A percentile compares a stretch with the other conserved stretches of the same genome.
These are phyloP conservation scores for Rubia balearica DNA, from an alignment of 305 asterid genomes.

Conservation along the genomic window DNA sequence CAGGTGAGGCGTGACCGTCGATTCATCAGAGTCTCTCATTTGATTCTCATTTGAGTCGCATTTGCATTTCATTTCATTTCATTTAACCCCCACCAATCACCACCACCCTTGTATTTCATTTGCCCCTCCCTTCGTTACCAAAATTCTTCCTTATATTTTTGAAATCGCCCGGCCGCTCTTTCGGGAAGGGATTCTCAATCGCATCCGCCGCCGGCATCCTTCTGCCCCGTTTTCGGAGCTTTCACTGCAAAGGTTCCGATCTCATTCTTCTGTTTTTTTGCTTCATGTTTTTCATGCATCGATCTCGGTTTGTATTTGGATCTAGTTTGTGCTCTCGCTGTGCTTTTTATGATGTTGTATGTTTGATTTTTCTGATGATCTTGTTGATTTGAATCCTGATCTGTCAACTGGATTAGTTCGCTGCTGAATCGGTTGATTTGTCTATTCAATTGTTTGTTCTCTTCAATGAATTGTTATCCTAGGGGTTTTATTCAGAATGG, in stretches of 20 bases:
- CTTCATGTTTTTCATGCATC: no score
- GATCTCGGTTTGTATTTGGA: slow-evolving; percentile 1
- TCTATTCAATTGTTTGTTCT: background rate
- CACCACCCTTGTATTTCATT: background rate
- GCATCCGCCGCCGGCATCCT: background rate
- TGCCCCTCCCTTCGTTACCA: background rate
- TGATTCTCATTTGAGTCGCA: background rate
- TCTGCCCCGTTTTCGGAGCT: background rate
- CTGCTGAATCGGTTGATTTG: background rate
- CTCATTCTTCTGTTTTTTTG: background rate
- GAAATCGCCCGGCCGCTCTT: background rate
- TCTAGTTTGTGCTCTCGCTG: background rate
- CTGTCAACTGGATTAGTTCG: background rate
- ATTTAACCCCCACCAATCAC: background rate
- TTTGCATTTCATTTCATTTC: slow-evolving; percentile 10
- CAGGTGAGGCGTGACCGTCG: slow-evolving; percentile 18
- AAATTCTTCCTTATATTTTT: background rate
- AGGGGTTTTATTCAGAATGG: background rate
- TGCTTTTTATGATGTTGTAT: background rate
- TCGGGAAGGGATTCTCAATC: slow-evolving; percentile 3
- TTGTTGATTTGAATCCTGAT: background rate
- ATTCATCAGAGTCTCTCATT: slow-evolving; percentile 10
- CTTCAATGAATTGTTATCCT: background rate
- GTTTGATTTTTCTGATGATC: background rate
- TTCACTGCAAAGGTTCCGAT: background rate